phyloP scores from a whole-genome alignment of 495 filamentous ascomycete genomes.

The Penicillium dipodomyicola region DNA sequence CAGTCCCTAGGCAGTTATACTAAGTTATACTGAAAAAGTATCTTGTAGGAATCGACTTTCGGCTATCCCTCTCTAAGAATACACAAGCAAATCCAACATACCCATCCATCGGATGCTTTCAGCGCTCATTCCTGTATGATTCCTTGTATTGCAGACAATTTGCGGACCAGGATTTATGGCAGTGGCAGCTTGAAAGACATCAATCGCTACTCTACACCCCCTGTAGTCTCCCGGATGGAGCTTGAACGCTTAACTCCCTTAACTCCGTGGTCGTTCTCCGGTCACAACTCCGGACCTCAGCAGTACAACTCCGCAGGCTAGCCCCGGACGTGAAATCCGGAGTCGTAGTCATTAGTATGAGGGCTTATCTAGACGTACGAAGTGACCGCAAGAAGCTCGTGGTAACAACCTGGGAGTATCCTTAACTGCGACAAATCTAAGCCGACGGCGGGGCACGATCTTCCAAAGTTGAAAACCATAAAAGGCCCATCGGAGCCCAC shows the following conservation, averaged over 20 bases:
- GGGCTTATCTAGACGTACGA: neutral
- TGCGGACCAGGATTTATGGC: neutral
- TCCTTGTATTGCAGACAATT: neutral
- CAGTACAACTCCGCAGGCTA: neutral
- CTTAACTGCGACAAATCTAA: neutral
- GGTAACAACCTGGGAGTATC: neutral
- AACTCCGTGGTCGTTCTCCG: conserved; percentile 6
- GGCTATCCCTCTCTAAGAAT: neutral
- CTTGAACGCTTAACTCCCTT: conserved; percentile 3
- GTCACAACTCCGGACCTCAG: conserved; percentile 1
- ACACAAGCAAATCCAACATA: neutral
- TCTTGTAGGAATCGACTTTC: no score
- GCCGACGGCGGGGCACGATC: neutral
- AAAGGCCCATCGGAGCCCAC: conserved; percentile 1
- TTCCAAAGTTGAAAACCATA: neutral
- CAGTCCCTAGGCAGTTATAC: neutral
- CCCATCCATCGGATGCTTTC: neutral
- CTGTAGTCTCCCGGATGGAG: neutral
- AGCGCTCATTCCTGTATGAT: neutral
- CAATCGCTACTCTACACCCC: neutral
- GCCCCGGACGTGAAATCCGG: neutral
- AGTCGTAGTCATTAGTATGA: neutral
- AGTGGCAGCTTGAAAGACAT: neutral
- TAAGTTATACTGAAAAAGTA: neutral
- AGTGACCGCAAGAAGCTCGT: neutral